Evolutionary conservation across 306 rosid species (phyloP).

Genomic region (Cucurbita pepo): DNA sequence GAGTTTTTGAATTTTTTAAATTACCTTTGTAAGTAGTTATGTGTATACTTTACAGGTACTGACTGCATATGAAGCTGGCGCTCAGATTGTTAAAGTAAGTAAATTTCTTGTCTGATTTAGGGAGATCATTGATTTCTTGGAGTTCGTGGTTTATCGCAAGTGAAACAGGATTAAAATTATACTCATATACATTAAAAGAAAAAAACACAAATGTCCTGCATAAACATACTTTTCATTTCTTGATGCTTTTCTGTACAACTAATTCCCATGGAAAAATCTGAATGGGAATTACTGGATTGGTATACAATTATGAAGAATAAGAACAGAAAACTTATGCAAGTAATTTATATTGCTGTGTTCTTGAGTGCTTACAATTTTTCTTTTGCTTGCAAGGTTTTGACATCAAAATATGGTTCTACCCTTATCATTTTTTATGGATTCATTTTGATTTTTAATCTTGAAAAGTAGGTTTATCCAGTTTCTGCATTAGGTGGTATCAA

Average conservation of each 20-base stretch:
- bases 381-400: neutral
- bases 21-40: neutral
- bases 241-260: neutral
- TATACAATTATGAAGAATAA: neutral
- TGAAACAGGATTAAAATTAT: neutral
- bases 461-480: slow-evolving; percentile 66
- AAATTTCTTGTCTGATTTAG: neutral
- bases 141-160: neutral
- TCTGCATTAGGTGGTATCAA: slow-evolving; percentile 70
- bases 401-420: neutral
- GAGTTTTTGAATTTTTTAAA: neutral
- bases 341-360: neutral
- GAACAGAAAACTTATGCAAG: neutral
- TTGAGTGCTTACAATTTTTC: neutral
- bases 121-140: neutral
- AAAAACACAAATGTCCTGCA: neutral
- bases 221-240: neutral
- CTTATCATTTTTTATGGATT: neutral
- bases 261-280: neutral
- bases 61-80: slow-evolving; percentile 53
- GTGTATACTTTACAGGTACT: slow-evolving; percentile 40
- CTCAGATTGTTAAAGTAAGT: slow-evolving; percentile 70
- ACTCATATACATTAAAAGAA: neutral
- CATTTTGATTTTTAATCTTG: slow-evolving; percentile 13
- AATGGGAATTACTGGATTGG: neutral